Evolutionary conservation across 2,329 filamentous ascomycete genomes (phyloP).

Genomic region (Metarhizium brunneum): DNA sequence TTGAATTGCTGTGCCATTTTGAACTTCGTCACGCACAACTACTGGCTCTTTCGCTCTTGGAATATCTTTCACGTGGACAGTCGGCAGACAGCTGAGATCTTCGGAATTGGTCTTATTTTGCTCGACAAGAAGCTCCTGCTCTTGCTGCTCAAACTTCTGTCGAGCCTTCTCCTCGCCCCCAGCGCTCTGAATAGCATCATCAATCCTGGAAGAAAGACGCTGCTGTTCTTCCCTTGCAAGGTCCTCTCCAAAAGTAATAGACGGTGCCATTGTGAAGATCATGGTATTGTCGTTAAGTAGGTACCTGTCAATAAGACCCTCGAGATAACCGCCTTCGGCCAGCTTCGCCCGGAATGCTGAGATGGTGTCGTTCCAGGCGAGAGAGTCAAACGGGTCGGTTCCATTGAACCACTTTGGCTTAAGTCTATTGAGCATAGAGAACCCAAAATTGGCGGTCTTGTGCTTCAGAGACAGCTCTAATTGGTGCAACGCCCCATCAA

Average conservation of each 20-base stretch:
- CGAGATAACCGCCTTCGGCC: conserved; percentile 69
- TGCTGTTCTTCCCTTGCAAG: conserved; percentile 68
- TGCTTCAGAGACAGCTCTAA: conserved; percentile 89
- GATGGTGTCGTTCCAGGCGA: conserved; percentile 88
- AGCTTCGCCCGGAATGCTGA: conserved; percentile 71
- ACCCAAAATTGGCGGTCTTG: conserved; percentile 92
- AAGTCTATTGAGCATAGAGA: conserved; percentile 79
- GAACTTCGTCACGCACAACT: conserved; percentile 51
- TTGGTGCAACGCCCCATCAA: conserved; percentile 89
- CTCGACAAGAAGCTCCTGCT: conserved; percentile 69
- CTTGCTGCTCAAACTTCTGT: conserved; percentile 63
- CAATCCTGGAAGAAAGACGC: conserved; percentile 66
- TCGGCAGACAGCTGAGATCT: conserved; percentile 80
- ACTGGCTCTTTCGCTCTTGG: conserved; percentile 61
- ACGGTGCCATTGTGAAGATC: conserved; percentile 91
- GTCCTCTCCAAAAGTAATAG: conserved; percentile 62
- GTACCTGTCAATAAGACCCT: conserved; percentile 80
- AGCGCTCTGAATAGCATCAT: conserved; percentile 56
- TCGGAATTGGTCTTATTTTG: conserved; percentile 79
- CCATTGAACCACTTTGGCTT: conserved; percentile 95
- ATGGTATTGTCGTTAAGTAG: conserved; percentile 78
- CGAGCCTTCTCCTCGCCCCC: conserved; percentile 64
- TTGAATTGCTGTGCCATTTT: conserved; percentile 62
- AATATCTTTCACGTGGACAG: conserved; percentile 82
- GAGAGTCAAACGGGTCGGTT: conserved; percentile 79